Conservation (phyloP, 768 basidiomycete species). For the Boletus bicolor region DNA sequence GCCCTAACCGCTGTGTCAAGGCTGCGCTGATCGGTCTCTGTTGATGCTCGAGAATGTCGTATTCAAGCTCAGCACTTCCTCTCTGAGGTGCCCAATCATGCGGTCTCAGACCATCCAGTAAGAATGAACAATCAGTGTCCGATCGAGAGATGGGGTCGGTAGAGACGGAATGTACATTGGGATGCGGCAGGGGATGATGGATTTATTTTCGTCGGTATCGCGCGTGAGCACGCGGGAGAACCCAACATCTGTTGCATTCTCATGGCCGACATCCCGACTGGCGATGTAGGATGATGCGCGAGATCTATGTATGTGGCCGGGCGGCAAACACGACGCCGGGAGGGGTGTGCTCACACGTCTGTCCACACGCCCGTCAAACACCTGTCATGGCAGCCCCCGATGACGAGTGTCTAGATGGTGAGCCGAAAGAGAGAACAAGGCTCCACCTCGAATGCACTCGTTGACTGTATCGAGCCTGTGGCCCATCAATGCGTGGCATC, state of each 20-base stretch:
- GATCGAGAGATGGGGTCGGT: neutral
- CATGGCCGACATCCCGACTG: neutral
- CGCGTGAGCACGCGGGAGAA: neutral
- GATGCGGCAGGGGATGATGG: neutral
- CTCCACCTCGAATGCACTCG: neutral
- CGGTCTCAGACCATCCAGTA: neutral
- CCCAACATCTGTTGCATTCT: neutral
- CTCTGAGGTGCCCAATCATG: neutral
- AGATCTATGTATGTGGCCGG: neutral
- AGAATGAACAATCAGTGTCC: neutral
- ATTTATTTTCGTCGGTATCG: neutral
- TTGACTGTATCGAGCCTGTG: neutral
- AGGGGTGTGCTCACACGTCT: neutral
- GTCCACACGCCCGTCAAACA: constrained; percentile 2
- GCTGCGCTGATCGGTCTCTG: constrained; percentile 6
- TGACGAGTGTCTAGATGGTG: neutral
- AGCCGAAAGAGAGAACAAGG: neutral
- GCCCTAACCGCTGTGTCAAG: neutral
- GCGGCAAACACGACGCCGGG: neutral
- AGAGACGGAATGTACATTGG: neutral
- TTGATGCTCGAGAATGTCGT: neutral
- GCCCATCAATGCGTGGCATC: constrained; percentile 2
- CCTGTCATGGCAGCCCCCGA: neutral
- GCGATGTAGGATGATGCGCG: neutral
- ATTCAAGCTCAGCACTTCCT: neutral